phyloP scores from a whole-genome alignment of 805 yeast species.

The Cyberlindnera xishuangbannaensis region DNA sequence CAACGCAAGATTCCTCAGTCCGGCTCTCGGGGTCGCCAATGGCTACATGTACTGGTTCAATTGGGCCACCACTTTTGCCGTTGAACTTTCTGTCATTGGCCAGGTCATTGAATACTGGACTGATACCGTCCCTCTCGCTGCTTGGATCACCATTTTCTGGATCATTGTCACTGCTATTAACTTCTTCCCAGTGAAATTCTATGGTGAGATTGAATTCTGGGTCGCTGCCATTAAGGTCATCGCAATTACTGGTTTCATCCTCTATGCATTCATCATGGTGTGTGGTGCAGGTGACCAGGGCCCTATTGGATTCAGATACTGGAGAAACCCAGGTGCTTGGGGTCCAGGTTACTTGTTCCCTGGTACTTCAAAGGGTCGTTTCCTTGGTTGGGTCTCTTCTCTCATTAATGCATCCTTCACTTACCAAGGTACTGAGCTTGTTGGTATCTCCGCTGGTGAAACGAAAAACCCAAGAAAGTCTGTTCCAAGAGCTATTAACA shows the following conservation, averaged over 20 bases:
- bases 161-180: constrained; percentile 49
- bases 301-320: constrained; percentile 72
- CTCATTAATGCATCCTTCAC: constrained; percentile 72
- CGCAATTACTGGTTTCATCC: constrained; percentile 63
- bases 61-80: constrained; percentile 73
- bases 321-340: constrained; percentile 78
- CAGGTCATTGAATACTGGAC: constrained; percentile 66
- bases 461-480: constrained; percentile 48
- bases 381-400: constrained; percentile 66
- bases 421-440: constrained; percentile 73
- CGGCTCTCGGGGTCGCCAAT: constrained; percentile 65
- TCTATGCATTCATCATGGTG: constrained; percentile 64
- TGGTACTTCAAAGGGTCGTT: constrained; percentile 48
- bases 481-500: constrained; percentile 60
- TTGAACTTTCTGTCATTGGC: constrained; percentile 68
- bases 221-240: constrained; percentile 59
- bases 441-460: constrained; percentile 74
- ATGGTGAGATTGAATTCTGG: constrained; percentile 78
- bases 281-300: constrained; percentile 69
- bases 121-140: constrained; percentile 59
- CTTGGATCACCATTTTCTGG: constrained; percentile 67
- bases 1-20: constrained; percentile 59
- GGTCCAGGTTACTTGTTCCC: constrained; percentile 54
- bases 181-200: constrained; percentile 61
- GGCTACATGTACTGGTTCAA: constrained; percentile 75